These are phyloP conservation scores for Xylaria sp. DNA, from an alignment of 2,329 filamentous ascomycete species.

Conservation along the genomic window DNA sequence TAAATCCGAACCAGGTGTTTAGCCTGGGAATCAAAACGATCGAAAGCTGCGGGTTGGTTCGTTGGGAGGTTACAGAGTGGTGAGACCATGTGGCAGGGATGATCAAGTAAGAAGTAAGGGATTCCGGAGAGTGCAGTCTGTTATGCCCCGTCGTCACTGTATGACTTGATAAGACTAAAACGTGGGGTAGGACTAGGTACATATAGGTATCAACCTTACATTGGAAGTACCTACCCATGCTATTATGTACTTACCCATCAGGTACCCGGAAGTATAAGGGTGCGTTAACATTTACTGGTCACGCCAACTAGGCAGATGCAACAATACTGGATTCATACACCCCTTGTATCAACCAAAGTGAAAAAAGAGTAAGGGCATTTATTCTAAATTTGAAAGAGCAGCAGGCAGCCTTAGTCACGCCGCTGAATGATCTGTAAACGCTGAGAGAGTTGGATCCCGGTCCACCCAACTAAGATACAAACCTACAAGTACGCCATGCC, in stretches of 20 bases:
- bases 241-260: not conserved
- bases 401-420: not conserved
- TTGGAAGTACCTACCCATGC: not conserved
- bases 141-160: not conserved
- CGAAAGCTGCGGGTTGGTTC: not conserved
- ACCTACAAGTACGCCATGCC: constrained; percentile 16
- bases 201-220: not conserved
- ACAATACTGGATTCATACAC: not conserved
- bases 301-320: not conserved
- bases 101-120: too few species aligned
- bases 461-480: constrained; percentile 9
- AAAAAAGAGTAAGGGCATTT: constrained; percentile 3
- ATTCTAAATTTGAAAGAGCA: constrained; percentile 4
- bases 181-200: constrained; percentile 17
- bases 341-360: too few species aligned
- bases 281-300: not conserved
- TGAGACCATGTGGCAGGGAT: too few species aligned
- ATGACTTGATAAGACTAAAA: constrained; percentile 14
- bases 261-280: not conserved
- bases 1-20: too few species aligned
- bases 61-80: too few species aligned
- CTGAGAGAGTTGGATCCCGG: not conserved
- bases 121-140: not conserved
- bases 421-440: constrained; percentile 17
- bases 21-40: too few species aligned